A percentile compares a stretch with the other conserved stretches of the same genome.
Evolutionary conservation across 441 rosid species (phyloP).

Genomic region (Gossypium davidsonii): DNA sequence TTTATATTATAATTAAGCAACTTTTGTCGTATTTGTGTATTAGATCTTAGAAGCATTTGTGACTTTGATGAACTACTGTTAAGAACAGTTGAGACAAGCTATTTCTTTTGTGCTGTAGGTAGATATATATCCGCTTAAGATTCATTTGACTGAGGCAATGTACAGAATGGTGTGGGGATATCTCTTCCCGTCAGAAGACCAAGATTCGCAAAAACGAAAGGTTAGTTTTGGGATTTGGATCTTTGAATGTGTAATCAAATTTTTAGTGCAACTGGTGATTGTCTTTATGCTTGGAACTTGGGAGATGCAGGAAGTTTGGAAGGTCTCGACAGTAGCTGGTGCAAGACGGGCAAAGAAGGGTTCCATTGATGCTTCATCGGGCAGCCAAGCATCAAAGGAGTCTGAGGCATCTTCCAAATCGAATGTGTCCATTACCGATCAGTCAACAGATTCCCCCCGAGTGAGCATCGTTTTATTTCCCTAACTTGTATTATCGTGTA

Average conservation of each 20-base stretch:
- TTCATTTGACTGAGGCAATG: slow-evolving; percentile 91
- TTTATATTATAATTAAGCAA: background rate
- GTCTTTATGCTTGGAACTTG: slow-evolving; percentile 17
- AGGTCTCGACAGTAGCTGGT: slow-evolving; percentile 88
- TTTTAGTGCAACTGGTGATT: slow-evolving; percentile 15
- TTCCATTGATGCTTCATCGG: slow-evolving; percentile 40
- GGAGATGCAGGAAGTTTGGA: slow-evolving; percentile 85
- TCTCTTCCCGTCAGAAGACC: slow-evolving; percentile 90
- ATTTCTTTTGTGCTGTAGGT: slow-evolving; percentile 46
- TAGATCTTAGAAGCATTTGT: background rate
- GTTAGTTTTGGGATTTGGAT: slow-evolving; percentile 28
- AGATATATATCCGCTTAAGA: slow-evolving; percentile 89
- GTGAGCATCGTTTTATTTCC: slow-evolving; percentile 28
- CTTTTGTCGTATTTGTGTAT: background rate
- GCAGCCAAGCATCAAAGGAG: slow-evolving; percentile 46
- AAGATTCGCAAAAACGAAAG: slow-evolving; percentile 93
- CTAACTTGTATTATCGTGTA: slow-evolving; percentile 1
- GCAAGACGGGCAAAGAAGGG: slow-evolving; percentile 89
- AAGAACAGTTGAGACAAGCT: background rate
- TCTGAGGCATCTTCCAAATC: slow-evolving; percentile 49
- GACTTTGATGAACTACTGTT: background rate
- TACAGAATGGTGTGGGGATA: slow-evolving; percentile 96
- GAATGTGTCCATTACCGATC: slow-evolving; percentile 28
- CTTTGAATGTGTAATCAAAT: slow-evolving; percentile 13
- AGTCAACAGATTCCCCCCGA: slow-evolving; percentile 31